phyloP scores from a whole-genome alignment of 1,139 yeast species.

The Komagataea norvegica region DNA sequence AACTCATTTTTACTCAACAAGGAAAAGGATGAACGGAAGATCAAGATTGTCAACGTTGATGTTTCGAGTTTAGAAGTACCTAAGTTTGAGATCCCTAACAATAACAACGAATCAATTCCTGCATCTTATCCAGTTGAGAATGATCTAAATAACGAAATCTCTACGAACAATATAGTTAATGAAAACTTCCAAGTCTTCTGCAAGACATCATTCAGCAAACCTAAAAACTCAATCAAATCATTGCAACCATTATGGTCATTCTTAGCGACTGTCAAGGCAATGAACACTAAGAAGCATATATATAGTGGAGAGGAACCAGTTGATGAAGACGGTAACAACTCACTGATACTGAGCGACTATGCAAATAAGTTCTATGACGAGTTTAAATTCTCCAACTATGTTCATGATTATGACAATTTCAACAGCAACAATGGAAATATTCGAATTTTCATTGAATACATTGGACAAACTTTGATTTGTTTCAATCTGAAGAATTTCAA shows the following conservation, averaged over 20 bases:
- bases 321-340: constrained; percentile 23
- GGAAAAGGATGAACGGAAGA: constrained; percentile 12
- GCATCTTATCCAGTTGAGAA: constrained; percentile 21
- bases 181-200: constrained; percentile 56
- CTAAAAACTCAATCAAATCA: constrained; percentile 25
- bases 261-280: constrained; percentile 55
- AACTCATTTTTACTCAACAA: constrained; percentile 11
- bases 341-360: constrained; percentile 28
- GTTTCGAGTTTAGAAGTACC: constrained; percentile 8
- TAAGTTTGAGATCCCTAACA: background rate
- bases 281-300: constrained; percentile 42
- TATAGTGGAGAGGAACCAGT: constrained; percentile 35
- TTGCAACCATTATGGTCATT: constrained; percentile 68
- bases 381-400: constrained; percentile 30
- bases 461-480: constrained; percentile 49
- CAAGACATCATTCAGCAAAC: constrained; percentile 18
- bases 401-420: constrained; percentile 16
- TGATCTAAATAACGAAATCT: constrained; percentile 24
- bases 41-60: constrained; percentile 12
- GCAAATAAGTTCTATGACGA: constrained; percentile 35
- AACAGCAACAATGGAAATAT: constrained; percentile 24
- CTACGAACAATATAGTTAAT: constrained; percentile 41
- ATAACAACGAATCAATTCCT: constrained; percentile 11
- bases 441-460: constrained; percentile 45
- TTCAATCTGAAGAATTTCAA: constrained; percentile 39